A percentile compares a stretch with the other conserved stretches of the same genome.
phyloP scores from a whole-genome alignment of 345 rosid genomes.

The Citrus unshiu region DNA sequence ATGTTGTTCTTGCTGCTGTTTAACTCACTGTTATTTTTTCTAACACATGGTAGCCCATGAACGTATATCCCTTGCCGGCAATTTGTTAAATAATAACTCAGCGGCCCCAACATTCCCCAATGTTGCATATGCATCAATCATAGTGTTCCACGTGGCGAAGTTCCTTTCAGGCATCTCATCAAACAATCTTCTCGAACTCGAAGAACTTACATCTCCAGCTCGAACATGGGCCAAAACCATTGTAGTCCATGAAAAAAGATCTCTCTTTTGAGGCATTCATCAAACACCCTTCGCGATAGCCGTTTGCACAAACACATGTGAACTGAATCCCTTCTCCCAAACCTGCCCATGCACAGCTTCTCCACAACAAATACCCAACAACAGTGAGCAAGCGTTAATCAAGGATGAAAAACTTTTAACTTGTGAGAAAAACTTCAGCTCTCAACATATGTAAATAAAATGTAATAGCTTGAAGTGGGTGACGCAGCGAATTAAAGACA shows the following conservation, averaged over 20 bases:
- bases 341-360: conserved; percentile 57
- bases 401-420: conserved; percentile 60
- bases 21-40: too few species aligned
- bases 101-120: conserved; percentile 42
- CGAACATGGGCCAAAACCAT: conserved; percentile 43
- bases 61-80: conserved; percentile 52
- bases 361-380: conserved; percentile 32
- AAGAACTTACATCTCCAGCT: conserved; percentile 43
- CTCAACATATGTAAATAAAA: conserved; percentile 43
- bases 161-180: conserved; percentile 55
- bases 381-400: conserved; percentile 50
- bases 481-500: conserved; percentile 43
- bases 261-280: conserved; percentile 74
- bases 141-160: conserved; percentile 54
- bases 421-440: conserved; percentile 48
- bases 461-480: conserved; percentile 41
- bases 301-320: conserved; percentile 63
- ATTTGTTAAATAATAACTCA: conserved; percentile 46
- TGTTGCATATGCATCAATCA: conserved; percentile 71
- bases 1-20: too few species aligned
- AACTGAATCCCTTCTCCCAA: conserved; percentile 57
- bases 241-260: conserved; percentile 51
- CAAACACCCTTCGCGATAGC: conserved; percentile 60
- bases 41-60: conserved; percentile 51
- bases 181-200: conserved; percentile 33